These are phyloP conservation scores for Thozetella sp. DNA, from an alignment of 495 filamentous ascomycete species.

Conservation along the genomic window DNA sequence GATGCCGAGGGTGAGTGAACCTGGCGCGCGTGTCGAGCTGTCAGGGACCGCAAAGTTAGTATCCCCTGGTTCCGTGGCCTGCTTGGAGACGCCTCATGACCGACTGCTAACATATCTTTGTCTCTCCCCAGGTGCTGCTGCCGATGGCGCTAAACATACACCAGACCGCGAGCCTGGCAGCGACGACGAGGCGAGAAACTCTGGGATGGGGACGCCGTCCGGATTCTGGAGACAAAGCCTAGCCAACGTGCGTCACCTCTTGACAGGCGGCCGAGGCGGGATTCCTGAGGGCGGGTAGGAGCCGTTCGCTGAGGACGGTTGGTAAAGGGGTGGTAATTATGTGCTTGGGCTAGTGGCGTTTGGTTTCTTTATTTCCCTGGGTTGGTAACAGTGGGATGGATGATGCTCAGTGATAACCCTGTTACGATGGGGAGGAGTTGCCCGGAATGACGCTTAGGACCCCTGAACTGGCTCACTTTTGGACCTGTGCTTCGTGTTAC, in stretches of 20 bases:
- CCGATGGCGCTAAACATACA: not conserved
- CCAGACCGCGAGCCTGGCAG: not conserved
- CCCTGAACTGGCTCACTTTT: not conserved
- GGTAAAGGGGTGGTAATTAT: not conserved
- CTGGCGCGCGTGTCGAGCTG: not conserved
- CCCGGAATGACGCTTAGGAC: not conserved
- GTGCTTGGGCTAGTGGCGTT: not conserved
- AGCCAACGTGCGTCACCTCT: not conserved
- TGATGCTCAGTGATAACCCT: not conserved
- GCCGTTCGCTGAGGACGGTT: not conserved
- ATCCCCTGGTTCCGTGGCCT: not conserved
- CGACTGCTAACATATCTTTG: not conserved
- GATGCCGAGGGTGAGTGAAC: slow-evolving; percentile 17
- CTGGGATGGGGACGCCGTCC: slow-evolving; percentile 4
- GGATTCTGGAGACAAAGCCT: slow-evolving; percentile 8
- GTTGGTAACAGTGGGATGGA: not conserved
- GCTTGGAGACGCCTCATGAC: not conserved
- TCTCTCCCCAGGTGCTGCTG: not conserved
- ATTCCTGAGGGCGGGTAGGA: not conserved
- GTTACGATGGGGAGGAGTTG: not conserved
- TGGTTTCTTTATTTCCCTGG: not conserved
- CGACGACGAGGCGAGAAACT: slow-evolving; percentile 12
- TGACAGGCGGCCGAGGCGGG: not conserved
- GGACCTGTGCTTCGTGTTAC: too few species aligned
- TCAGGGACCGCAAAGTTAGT: not conserved